phyloP scores from a whole-genome alignment of 163 green algal species.

The Scenedesmus sp. region DNA sequence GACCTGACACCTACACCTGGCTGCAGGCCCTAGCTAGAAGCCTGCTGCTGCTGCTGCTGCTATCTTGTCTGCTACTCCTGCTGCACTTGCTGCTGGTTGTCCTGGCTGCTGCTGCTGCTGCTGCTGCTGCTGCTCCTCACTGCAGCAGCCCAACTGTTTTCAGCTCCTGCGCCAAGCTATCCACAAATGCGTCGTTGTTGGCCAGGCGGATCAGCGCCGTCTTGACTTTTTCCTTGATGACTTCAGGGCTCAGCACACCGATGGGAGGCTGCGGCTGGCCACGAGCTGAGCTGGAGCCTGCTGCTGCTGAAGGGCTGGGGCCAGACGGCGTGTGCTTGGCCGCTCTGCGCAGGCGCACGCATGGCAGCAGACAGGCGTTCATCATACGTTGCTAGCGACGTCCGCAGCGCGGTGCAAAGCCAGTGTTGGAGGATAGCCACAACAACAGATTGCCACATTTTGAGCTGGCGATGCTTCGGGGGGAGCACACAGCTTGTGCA shows the following conservation, averaged over 20 bases:
- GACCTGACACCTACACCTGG: no score
- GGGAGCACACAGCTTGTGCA: no score
- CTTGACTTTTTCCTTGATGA: slow-evolving; percentile 47
- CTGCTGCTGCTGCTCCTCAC: slow-evolving; percentile 22
- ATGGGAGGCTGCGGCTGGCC: slow-evolving; percentile 23
- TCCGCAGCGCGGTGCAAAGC: neutral
- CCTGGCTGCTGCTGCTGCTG: neutral
- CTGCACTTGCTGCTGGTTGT: neutral
- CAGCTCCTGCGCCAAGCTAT: slow-evolving; percentile 61
- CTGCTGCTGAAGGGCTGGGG: slow-evolving; percentile 31
- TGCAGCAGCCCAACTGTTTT: slow-evolving; percentile 56
- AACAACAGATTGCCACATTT: no score
- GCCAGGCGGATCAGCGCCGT: slow-evolving; percentile 50
- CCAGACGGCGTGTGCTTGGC: slow-evolving; percentile 34
- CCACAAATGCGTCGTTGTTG: slow-evolving; percentile 60
- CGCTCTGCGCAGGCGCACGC: neutral
- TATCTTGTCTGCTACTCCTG: neutral
- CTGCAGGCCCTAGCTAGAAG: no score
- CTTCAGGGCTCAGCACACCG: slow-evolving; percentile 21
- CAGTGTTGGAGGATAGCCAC: neutral
- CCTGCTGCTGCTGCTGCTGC: neutral
- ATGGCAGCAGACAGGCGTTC: neutral
- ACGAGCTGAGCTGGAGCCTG: neutral
- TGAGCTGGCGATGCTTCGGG: no score
- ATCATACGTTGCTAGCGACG: neutral